Conservation (phyloP, 805 yeast species). For the Wickerhamomyces canadensis region DNA sequence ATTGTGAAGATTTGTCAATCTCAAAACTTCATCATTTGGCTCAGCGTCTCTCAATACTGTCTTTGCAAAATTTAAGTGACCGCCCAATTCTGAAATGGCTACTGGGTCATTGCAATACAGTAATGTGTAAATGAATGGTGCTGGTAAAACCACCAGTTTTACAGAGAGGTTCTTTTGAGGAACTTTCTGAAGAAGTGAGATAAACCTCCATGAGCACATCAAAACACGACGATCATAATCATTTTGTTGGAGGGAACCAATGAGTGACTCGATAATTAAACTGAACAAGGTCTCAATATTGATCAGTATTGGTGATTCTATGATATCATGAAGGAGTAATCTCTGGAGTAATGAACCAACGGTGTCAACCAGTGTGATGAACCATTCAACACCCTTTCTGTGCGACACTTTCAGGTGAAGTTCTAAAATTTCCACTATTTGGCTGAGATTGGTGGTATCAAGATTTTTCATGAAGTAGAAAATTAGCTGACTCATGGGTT, state of each 20-base stretch:
- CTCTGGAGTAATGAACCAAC: slow-evolving; percentile 1
- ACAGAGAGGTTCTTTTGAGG: slow-evolving; percentile 20
- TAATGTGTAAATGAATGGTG: slow-evolving; percentile 32
- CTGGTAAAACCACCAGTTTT: slow-evolving; percentile 32
- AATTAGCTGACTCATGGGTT: slow-evolving; percentile 1
- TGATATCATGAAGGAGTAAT: neutral
- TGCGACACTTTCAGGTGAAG: slow-evolving; percentile 3
- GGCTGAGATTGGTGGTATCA: neutral
- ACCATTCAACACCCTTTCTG: slow-evolving; percentile 4
- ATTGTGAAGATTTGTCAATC: slow-evolving; percentile 35
- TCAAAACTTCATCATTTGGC: slow-evolving; percentile 11
- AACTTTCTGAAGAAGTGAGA: slow-evolving; percentile 10
- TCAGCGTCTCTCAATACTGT: slow-evolving; percentile 10
- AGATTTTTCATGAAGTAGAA: slow-evolving; percentile 11
- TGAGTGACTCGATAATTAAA: neutral
- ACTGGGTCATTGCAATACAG: slow-evolving; percentile 39
- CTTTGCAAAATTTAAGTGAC: slow-evolving; percentile 36
- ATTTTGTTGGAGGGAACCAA: neutral
- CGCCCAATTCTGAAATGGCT: slow-evolving; percentile 40
- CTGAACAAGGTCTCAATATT: slow-evolving; percentile 3
- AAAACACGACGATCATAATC: slow-evolving; percentile 8
- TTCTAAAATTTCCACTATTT: slow-evolving; percentile 2
- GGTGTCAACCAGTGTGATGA: slow-evolving; percentile 5
- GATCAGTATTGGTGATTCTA: neutral
- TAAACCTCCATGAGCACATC: slow-evolving; percentile 5